These are phyloP conservation scores for Candida glaebosa DNA, from an alignment of 805 yeast genomes.

Conservation along the genomic window DNA sequence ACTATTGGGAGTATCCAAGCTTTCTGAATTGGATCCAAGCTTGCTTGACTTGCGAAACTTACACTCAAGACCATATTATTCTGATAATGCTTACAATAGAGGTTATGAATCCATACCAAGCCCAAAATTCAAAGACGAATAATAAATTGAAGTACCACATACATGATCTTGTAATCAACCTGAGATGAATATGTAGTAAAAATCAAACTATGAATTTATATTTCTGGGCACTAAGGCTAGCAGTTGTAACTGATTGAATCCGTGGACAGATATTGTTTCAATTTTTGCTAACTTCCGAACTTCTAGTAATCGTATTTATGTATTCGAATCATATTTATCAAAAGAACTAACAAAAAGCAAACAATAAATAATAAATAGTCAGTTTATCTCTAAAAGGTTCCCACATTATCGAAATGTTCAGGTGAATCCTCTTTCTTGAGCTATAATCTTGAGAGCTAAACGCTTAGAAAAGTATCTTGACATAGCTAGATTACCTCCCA, in stretches of 20 bases:
- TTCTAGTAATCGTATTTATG: no score
- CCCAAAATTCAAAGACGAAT: conserved; percentile 4
- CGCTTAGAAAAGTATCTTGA: conserved; percentile 37
- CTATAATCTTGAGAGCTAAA: conserved; percentile 40
- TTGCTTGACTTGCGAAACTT: conserved; percentile 10
- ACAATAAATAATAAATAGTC: conserved; percentile 2
- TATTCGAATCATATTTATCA: not conserved
- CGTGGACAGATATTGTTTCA: no score
- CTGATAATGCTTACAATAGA: conserved; percentile 2
- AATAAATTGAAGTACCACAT: not conserved
- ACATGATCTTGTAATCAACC: not conserved
- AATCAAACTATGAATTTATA: no score
- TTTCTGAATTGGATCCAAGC: conserved; percentile 3
- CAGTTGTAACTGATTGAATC: no score
- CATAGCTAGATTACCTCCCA: conserved; percentile 41
- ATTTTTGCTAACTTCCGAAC: no score
- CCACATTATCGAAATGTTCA: not conserved
- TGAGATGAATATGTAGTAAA: no score
- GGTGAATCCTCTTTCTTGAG: conserved; percentile 13
- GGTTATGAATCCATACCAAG: conserved; percentile 1
- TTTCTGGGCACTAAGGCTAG: no score
- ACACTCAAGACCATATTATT: conserved; percentile 6
- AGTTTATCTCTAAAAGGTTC: not conserved
- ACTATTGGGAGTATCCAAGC: conserved; percentile 49
- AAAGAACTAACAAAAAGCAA: not conserved